phyloP scores from a whole-genome alignment of 352 stramenopile genomes.

The Phytopythium aichiense region DNA sequence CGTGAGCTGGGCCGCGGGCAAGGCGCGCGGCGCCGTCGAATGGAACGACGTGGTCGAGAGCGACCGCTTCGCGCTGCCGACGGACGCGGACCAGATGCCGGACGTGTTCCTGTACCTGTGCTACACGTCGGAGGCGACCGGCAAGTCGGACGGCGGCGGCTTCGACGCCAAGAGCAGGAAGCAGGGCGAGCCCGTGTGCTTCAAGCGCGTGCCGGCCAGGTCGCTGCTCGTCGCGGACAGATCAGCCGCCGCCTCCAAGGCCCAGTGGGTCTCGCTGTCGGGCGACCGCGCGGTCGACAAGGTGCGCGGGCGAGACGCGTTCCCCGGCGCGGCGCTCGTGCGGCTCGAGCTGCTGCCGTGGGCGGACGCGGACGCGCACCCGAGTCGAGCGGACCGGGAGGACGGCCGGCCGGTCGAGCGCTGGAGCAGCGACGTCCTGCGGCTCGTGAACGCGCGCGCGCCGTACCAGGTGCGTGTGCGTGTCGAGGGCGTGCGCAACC shows the following conservation, averaged over 20 bases:
- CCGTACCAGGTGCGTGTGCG: constrained; percentile 77
- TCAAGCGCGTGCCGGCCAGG: constrained; percentile 61
- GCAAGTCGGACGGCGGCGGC: not conserved
- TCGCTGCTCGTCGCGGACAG: constrained; percentile 53
- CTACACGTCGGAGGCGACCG: constrained; percentile 11
- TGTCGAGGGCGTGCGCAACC: constrained; percentile 45
- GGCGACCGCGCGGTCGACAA: constrained; percentile 59
- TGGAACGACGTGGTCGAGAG: constrained; percentile 79
- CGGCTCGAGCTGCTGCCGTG: constrained; percentile 28
- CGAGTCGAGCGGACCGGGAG: not conserved
- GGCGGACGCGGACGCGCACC: constrained; percentile 2
- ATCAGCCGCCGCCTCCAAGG: constrained; percentile 9
- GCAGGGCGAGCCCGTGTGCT: constrained; percentile 54
- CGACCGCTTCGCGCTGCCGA: constrained; percentile 60
- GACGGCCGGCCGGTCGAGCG: not conserved
- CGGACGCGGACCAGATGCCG: constrained; percentile 56
- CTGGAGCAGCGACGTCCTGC: constrained; percentile 29
- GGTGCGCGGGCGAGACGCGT: constrained; percentile 38
- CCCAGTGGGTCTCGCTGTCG: constrained; percentile 59
- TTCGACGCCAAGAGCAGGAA: constrained; percentile 49
- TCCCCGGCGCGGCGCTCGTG: constrained; percentile 68
- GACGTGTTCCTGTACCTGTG: constrained; percentile 83
- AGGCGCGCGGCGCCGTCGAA: constrained; percentile 42
- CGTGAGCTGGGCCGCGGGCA: not conserved
- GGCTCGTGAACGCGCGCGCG: constrained; percentile 51